Evolutionary conservation across 1,284 basidiomycete genomes (phyloP).

Genomic region (Leccinum pachyderme): DNA sequence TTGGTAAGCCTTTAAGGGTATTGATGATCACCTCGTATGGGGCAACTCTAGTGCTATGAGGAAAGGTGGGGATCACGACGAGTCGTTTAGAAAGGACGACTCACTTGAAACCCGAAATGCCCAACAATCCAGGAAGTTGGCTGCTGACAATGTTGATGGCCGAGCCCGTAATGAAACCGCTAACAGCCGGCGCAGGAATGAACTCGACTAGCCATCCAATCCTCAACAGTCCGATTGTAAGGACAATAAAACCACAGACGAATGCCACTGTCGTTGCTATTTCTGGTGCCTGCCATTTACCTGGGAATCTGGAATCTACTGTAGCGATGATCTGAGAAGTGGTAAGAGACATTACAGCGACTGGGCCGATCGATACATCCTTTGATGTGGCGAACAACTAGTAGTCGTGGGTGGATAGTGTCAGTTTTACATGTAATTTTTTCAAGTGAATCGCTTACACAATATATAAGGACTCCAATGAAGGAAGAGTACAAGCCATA

Average conservation of each 20-base stretch:
- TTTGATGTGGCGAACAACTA: constrained; percentile 92
- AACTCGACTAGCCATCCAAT: constrained; percentile 97
- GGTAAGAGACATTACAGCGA: constrained; percentile 96
- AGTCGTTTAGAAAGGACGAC: constrained; percentile 21
- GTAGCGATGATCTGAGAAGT: constrained; percentile 78
- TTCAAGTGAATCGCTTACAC: constrained; percentile 47
- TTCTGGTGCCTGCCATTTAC: constrained; percentile 59
- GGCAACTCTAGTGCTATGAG: constrained; percentile 70
- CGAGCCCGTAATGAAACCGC: constrained; percentile 91
- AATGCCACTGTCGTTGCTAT: constrained; percentile 91
- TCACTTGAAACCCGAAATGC: constrained; percentile 79
- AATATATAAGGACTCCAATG: constrained; percentile 82
- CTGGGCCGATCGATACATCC: constrained; percentile 94
- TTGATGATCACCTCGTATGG: constrained; percentile 92
- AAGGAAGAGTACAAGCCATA: constrained; percentile 97
- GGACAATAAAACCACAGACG: constrained; percentile 90
- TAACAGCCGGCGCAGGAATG: constrained; percentile 88
- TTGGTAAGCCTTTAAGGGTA: constrained; percentile 79
- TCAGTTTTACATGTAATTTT: constrained; percentile 11
- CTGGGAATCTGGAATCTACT: constrained; percentile 54
- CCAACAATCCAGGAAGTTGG: constrained; percentile 85
- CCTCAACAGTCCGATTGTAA: constrained; percentile 88
- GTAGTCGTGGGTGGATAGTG: constrained; percentile 31
- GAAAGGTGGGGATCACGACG: neutral
- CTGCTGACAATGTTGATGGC: constrained; percentile 87